These are phyloP conservation scores for Aureobasidium sp. DNA, from an alignment of 2,329 filamentous ascomycete genomes.

Conservation along the genomic window DNA sequence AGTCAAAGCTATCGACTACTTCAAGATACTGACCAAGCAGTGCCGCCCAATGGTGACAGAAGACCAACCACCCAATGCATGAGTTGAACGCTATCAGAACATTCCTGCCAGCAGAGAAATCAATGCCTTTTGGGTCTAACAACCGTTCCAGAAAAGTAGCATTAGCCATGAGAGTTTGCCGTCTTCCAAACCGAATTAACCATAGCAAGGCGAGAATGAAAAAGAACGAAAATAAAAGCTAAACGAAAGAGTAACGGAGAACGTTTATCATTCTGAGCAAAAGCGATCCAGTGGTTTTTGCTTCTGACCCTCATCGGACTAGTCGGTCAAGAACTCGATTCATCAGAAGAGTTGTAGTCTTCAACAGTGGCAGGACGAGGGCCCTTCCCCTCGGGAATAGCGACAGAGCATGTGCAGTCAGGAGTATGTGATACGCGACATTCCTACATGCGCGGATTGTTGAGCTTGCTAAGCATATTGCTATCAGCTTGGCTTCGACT, in stretches of 20 bases:
- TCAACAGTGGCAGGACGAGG: neutral
- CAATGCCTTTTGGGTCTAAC: conserved; percentile 8
- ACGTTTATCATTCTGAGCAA: conserved; percentile 4
- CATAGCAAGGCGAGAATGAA: neutral
- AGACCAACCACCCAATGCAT: conserved; percentile 1
- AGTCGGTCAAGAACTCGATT: neutral
- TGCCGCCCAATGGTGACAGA: neutral
- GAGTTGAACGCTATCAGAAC: conserved; percentile 10
- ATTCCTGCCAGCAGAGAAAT: neutral
- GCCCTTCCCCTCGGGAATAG: neutral
- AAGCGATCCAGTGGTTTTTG: neutral
- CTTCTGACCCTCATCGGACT: neutral
- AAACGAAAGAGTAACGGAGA: neutral
- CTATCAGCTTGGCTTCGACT: conserved; percentile 36
- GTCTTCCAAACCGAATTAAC: neutral
- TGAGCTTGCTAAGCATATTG: conserved; percentile 38
- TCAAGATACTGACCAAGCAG: neutral
- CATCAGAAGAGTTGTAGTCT: neutral
- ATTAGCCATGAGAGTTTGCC: neutral
- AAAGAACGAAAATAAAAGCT: neutral
- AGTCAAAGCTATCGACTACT: neutral
- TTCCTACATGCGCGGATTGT: conserved; percentile 19
- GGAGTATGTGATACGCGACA: neutral
- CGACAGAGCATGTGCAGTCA: neutral
- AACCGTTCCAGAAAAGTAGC: neutral